Conservation (phyloP, 176 grass and related monocot species). For the Phyllostachys edulis region DNA sequence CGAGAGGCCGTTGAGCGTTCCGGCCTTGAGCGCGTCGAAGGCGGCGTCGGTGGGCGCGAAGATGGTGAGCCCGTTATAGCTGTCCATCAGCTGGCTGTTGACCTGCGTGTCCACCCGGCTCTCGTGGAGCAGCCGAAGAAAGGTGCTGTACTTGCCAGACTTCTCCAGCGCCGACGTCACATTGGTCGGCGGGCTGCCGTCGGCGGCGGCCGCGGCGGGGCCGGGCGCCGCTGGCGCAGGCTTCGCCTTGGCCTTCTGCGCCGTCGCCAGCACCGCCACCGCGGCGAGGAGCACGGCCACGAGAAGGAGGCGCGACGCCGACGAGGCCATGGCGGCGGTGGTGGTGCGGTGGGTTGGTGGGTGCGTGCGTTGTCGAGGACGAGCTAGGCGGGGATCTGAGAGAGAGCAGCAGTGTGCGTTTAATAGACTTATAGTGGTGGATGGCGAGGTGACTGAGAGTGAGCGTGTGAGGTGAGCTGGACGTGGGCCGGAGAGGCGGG, state of each 20-base stretch:
- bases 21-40: conserved; percentile 56
- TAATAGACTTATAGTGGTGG: conserved; percentile 57
- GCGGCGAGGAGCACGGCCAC: conserved; percentile 5
- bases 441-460: conserved; percentile 11
- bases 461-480: conserved; percentile 6
- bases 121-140: conserved; percentile 49
- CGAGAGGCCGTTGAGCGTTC: conserved; percentile 61
- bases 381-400: conserved; percentile 16
- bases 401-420: conserved; percentile 10
- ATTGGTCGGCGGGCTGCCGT: conserved; percentile 36
- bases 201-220: not conserved
- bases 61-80: conserved; percentile 71
- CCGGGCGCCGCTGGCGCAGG: not conserved
- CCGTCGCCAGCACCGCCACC: not conserved
- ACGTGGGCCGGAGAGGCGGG: not conserved
- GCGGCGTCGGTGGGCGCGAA: conserved; percentile 79
- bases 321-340: conserved; percentile 21
- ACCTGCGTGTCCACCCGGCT: conserved; percentile 73
- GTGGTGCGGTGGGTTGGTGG: not conserved
- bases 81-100: conserved; percentile 82
- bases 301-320: conserved; percentile 29
- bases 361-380: conserved; percentile 3
- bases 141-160: conserved; percentile 49
- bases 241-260: conserved; percentile 39
- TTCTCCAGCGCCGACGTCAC: conserved; percentile 54